phyloP scores from a whole-genome alignment of 176 grass and related monocot species.

The Aegilops bicornis region DNA sequence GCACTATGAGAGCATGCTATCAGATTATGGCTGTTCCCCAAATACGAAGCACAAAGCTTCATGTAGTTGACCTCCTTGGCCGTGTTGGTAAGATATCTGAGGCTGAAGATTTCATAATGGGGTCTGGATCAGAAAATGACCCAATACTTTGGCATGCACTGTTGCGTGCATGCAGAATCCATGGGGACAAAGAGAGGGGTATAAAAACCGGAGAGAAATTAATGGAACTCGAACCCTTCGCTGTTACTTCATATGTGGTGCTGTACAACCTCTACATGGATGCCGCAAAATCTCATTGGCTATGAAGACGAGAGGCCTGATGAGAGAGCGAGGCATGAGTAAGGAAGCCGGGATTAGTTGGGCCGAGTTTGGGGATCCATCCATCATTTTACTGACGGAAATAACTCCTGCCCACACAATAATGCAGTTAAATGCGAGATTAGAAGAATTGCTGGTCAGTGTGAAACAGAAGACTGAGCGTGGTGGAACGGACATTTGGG shows the following conservation, averaged over 20 bases:
- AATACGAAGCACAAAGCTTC: slow-evolving; percentile 45
- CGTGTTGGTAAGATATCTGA: slow-evolving; percentile 52
- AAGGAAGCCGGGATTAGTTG: slow-evolving; percentile 58
- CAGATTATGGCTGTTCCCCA: slow-evolving; percentile 43
- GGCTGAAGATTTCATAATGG: slow-evolving; percentile 60
- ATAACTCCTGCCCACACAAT: slow-evolving; percentile 23
- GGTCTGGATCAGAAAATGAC: slow-evolving; percentile 46
- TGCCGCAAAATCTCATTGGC: slow-evolving; percentile 68
- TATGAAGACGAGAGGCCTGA: slow-evolving; percentile 85
- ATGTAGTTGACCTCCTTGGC: slow-evolving; percentile 75
- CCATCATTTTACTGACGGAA: slow-evolving; percentile 45
- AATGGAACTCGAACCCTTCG: slow-evolving; percentile 54
- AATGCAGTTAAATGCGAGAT: slow-evolving; percentile 27
- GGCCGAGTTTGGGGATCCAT: slow-evolving; percentile 55
- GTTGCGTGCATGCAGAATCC: slow-evolving; percentile 56
- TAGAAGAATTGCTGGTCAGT: slow-evolving; percentile 46
- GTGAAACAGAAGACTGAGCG: slow-evolving; percentile 53
- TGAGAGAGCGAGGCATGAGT: slow-evolving; percentile 67
- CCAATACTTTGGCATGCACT: slow-evolving; percentile 53
- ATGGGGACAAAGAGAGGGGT: slow-evolving; percentile 61
- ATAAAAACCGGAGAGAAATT: slow-evolving; percentile 52
- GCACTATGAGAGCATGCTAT: slow-evolving; percentile 60
- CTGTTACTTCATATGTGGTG: slow-evolving; percentile 57
- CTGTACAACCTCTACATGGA: slow-evolving; percentile 80
- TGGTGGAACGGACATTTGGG: slow-evolving; percentile 41